Percentiles rank a stretch among this genome's conserved stretches.
phyloP scores from a whole-genome alignment of 2,329 filamentous ascomycete genomes.

The Pseudogymnoascus sp. region DNA sequence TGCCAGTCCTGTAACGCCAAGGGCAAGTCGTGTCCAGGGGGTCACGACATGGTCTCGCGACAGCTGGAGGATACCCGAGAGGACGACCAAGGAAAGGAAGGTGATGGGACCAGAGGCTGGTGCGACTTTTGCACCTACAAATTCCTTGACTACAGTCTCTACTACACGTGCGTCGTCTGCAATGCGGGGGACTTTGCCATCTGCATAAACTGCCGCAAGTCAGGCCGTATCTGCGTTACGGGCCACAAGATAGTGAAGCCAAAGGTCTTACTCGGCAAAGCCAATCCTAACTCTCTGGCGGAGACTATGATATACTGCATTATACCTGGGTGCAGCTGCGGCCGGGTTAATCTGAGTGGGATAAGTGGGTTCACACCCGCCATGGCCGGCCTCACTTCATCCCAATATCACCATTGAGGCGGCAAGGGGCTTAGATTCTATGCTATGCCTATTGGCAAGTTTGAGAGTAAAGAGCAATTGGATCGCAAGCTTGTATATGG shows the following conservation, averaged over 20 bases:
- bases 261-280: neutral
- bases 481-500: neutral
- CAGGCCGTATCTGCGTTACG: neutral
- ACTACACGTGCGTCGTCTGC: neutral
- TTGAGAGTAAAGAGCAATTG: neutral
- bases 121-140: neutral
- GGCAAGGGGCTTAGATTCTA: neutral
- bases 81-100: neutral
- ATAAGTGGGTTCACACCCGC: too few species aligned
- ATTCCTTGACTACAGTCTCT: neutral
- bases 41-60: neutral
- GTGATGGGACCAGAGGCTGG: neutral
- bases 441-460: neutral
- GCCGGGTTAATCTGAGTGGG: too few species aligned
- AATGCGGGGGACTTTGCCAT: neutral
- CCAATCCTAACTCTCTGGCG: too few species aligned
- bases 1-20: neutral
- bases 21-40: neutral
- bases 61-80: neutral
- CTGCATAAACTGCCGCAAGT: neutral
- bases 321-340: too few species aligned
- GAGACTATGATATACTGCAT: too few species aligned
- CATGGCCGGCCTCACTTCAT: neutral
- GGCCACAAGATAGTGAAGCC: neutral
- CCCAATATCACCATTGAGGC: neutral